phyloP scores from a whole-genome alignment of 2,329 filamentous ascomycete species.

The Polytolypa hystricis region DNA sequence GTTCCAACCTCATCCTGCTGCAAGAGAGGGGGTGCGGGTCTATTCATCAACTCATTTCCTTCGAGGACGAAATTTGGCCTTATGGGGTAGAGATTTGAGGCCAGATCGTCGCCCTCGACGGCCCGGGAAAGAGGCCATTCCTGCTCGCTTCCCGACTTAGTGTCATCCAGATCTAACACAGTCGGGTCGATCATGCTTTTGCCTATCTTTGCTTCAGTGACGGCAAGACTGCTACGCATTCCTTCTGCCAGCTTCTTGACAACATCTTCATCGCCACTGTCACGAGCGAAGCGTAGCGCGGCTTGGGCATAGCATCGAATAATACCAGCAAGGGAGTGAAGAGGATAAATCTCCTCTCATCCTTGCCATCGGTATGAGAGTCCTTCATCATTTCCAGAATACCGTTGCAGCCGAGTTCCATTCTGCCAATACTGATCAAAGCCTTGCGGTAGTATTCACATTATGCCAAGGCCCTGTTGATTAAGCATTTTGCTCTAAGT shows the following conservation, averaged over 20 bases:
- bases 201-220: not conserved
- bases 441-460: slow-evolving; percentile 9
- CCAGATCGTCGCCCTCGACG: slow-evolving; percentile 2
- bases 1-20: slow-evolving; percentile 8
- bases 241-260: not conserved
- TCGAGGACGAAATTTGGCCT: not conserved
- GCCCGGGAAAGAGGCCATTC: slow-evolving; percentile 2
- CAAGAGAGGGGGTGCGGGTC: slow-evolving; percentile 5
- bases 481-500: not conserved
- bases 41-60: not conserved
- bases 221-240: not conserved
- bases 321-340: slow-evolving; percentile 2
- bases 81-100: slow-evolving; percentile 1
- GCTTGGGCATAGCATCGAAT: slow-evolving; percentile 4
- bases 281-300: not conserved
- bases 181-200: not conserved
- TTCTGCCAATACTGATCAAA: not conserved
- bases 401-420: slow-evolving; percentile 5
- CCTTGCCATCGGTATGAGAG: not conserved
- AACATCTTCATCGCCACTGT: not conserved
- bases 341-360: not conserved
- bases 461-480: slow-evolving; percentile 3
- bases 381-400: slow-evolving; percentile 3
- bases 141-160: not conserved
- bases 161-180: not conserved